These are phyloP conservation scores for Lactarius evosmus DNA, from an alignment of 768 basidiomycete genomes.

Conservation along the genomic window DNA sequence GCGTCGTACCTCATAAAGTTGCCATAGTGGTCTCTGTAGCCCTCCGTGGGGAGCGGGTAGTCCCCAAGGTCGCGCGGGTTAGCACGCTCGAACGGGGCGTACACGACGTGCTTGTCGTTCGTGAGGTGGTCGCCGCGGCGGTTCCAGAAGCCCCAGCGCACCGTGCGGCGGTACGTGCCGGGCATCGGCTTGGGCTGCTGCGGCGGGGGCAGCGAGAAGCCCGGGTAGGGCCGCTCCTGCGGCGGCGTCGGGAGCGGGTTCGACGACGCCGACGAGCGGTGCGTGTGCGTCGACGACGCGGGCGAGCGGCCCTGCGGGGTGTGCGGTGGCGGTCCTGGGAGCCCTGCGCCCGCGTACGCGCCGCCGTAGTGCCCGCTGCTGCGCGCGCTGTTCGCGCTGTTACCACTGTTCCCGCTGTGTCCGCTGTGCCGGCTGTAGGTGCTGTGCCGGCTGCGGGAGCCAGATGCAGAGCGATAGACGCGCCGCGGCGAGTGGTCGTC, in stretches of 20 bases:
- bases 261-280: slow-evolving; percentile 21
- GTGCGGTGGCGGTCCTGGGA: neutral
- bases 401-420: neutral
- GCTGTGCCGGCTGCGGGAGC: slow-evolving; percentile 12
- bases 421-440: slow-evolving; percentile 2
- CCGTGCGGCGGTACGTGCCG: slow-evolving; percentile 33
- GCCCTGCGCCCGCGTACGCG: neutral
- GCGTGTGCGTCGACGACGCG: slow-evolving; percentile 22
- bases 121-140: slow-evolving; percentile 71
- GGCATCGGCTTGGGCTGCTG: slow-evolving; percentile 35
- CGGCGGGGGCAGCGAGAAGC: slow-evolving; percentile 26
- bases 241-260: slow-evolving; percentile 23
- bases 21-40: slow-evolving; percentile 56
- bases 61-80: slow-evolving; percentile 58
- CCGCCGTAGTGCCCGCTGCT: slow-evolving; percentile 6
- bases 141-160: slow-evolving; percentile 69
- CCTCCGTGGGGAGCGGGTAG: slow-evolving; percentile 55
- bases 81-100: slow-evolving; percentile 53
- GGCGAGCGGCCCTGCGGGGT: slow-evolving; percentile 26
- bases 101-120: slow-evolving; percentile 54
- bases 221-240: slow-evolving; percentile 26
- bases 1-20: slow-evolving; percentile 40
- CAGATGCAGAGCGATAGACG: slow-evolving; percentile 14
- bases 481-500: neutral
- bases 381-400: slow-evolving; percentile 1